Conservation (phyloP, 2,329 filamentous ascomycete species). For the Dactylellina haptotyla region DNA sequence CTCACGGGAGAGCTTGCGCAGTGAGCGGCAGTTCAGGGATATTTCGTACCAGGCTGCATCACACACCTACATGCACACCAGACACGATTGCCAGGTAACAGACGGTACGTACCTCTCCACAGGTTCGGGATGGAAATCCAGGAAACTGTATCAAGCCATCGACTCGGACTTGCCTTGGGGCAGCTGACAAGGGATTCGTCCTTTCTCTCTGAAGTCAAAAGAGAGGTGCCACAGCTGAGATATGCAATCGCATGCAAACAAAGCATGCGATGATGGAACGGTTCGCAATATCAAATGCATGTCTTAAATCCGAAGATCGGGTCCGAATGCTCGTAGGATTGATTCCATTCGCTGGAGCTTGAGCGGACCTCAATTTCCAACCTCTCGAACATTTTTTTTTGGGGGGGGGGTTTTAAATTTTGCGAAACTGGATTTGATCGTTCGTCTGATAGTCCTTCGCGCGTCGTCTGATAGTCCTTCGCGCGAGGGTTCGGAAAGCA, state of each 20-base stretch:
- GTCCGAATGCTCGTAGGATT: constrained; percentile 5
- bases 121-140: constrained; percentile 43
- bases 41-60: constrained; percentile 30
- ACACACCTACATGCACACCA: neutral
- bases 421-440: too few species aligned
- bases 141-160: constrained; percentile 27
- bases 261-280: constrained; percentile 18
- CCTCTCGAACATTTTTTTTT: too few species aligned
- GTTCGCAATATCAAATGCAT: constrained; percentile 2
- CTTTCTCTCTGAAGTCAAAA: constrained; percentile 3
- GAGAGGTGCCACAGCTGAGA: constrained; percentile 47
- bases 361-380: too few species aligned
- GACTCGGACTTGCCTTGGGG: constrained; percentile 6
- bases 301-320: constrained; percentile 41
- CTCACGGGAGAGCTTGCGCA: constrained; percentile 30
- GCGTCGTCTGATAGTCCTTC: too few species aligned
- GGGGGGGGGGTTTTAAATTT: too few species aligned
- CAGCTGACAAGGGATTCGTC: constrained; percentile 9
- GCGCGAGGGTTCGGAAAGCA: constrained; percentile 34
- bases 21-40: constrained; percentile 39
- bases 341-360: constrained; percentile 16
- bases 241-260: neutral
- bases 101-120: constrained; percentile 19
- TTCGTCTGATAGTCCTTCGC: too few species aligned
- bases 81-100: constrained; percentile 15